A percentile compares a stretch with the other conserved stretches of the same genome.
Conservation (phyloP, 306 rosid genomes). For the Rosa lucieae region DNA sequence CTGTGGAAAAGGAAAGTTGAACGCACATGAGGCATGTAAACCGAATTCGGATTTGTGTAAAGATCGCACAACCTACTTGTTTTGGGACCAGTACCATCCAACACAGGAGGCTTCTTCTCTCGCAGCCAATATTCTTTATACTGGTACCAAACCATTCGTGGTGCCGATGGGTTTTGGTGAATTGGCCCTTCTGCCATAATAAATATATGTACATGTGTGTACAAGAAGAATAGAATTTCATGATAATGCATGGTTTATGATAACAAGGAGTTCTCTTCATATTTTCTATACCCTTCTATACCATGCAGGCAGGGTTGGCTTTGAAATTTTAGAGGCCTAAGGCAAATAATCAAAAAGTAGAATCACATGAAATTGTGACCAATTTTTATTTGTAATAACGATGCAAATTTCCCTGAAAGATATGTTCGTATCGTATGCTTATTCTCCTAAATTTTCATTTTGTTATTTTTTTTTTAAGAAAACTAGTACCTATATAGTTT, state of each 20-base stretch:
- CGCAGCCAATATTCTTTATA: conserved; percentile 19
- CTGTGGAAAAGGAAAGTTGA: conserved; percentile 47
- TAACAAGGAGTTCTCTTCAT: background rate
- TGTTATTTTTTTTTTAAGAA: no score
- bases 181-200: background rate
- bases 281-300: no score
- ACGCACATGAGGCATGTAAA: conserved; percentile 32
- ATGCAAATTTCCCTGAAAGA: no score
- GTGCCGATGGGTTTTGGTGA: conserved; percentile 42
- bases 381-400: no score
- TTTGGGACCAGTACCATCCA: conserved; percentile 66
- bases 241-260: no score
- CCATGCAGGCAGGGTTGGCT: no score
- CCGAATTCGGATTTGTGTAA: conserved; percentile 17
- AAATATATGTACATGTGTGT: background rate
- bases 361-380: no score
- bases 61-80: conserved; percentile 28
- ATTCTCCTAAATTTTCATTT: no score
- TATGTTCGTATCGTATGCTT: no score
- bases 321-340: no score
- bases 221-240: background rate
- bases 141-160: background rate
- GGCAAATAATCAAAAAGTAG: no score
- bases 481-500: no score
- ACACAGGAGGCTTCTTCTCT: conserved; percentile 29